Base-by-base conservation (phyloP, 2,329 filamentous ascomycete genomes). In the Exophiala dermatitidis region DNA sequence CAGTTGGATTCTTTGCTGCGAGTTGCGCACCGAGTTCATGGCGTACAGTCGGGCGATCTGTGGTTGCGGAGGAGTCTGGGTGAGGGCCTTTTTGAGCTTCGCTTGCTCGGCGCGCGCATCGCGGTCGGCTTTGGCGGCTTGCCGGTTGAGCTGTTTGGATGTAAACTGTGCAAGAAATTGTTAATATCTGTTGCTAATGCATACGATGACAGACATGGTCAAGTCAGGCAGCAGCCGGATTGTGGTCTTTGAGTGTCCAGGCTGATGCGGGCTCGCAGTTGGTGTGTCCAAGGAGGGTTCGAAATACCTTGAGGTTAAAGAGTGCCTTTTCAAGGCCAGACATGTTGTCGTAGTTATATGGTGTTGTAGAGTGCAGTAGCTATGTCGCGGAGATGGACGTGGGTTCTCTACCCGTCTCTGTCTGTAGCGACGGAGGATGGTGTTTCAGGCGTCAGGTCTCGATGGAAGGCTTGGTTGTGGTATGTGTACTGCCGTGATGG, bases 41-140 rank as follows among this genome's bases (percentile, higher is more conserved):
- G 72, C 72, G 63, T 75, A 73, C 63, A 75, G 74, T 48, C 72
- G 72, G 42, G 73, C 72, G 62, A 75, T 75, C 60, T 74, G 72
- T 57, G 74, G 73, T 64, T 75, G 72, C 5, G 62, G 62, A 40
- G 62, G 62, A 51, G 67, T 72, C 55, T 72, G 71, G 56, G 73
- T 74, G 65, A 75, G 71, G 30, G 73, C 72, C 54, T 70, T 72
- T 60, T 74, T 72, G 47, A 73, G 70, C 65, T 75, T 75, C 42
- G 69, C 68, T 56, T 74, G 72, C 64, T 75, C 72, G n/a, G 71
- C 65, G 58, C 73, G 72, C 58, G 67, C 72, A 46, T 72, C 73
- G 28, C 71, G 61, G 61, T 74, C 72, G 19, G 73, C 73, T 48
- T 72, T 71, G 49, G 66, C 64, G 42, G 73, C 72, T 64, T 75